Conservation (phyloP, 495 filamentous ascomycete genomes). For the Podospora comata region DNA sequence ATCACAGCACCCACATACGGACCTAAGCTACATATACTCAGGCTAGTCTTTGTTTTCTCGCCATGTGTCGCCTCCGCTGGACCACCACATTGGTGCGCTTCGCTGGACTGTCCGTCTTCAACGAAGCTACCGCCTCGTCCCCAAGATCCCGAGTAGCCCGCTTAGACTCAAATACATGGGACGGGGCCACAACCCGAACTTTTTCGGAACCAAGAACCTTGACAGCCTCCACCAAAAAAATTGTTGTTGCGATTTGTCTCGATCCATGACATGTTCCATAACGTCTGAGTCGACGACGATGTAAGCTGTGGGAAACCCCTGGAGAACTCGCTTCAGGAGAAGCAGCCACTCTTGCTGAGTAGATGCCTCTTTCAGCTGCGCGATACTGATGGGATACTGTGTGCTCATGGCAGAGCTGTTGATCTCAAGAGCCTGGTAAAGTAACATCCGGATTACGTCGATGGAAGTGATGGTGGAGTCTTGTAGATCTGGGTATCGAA, state of each 20-base stretch:
- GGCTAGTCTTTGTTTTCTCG: not conserved
- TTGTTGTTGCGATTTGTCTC: not conserved
- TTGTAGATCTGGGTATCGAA: too few relatives aligned
- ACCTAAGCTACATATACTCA: too few relatives aligned
- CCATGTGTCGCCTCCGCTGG: not conserved
- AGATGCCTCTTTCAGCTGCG: not conserved
- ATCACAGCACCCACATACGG: too few relatives aligned
- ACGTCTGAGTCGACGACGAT: constrained; percentile 4
- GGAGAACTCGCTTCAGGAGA: not conserved
- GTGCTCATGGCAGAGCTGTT: constrained; percentile 3
- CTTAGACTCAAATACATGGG: not conserved
- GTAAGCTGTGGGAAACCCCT: constrained; percentile 3
- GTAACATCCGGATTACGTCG: constrained; percentile 4
- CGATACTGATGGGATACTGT: constrained; percentile 3
- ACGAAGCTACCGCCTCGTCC: not conserved
- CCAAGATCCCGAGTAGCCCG: not conserved
- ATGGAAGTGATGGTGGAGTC: too few relatives aligned
- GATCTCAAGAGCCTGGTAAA: constrained; percentile 2
- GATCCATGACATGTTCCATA: not conserved
- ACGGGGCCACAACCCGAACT: not conserved
- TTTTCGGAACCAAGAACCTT: not conserved
- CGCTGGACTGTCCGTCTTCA: not conserved
- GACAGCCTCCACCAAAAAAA: not conserved
- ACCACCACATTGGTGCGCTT: not conserved
- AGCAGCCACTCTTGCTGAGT: constrained; percentile 2